Evolutionary conservation across 2,329 filamentous ascomycete genomes (phyloP).

Genomic region (Penicillium sp.): DNA sequence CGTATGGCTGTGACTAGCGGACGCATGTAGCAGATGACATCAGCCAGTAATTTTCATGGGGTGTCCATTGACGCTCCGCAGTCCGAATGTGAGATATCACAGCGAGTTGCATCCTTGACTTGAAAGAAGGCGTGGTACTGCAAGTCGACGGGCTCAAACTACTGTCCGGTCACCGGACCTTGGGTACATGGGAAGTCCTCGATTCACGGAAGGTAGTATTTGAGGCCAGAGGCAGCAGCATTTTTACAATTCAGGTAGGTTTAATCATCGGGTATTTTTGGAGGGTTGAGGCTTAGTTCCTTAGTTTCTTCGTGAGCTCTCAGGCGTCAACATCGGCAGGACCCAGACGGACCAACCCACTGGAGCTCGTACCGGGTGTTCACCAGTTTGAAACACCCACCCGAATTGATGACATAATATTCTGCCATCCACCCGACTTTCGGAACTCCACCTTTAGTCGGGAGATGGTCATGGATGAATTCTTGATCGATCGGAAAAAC

Average conservation of each 20-base stretch:
- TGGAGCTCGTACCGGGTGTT: no score
- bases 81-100: background rate
- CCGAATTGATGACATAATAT: no score
- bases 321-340: conserved; percentile 5
- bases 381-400: no score
- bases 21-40: no score
- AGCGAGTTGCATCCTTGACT: background rate
- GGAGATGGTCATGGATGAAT: no score
- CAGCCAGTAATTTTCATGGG: no score
- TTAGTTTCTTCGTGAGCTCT: background rate
- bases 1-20: no score
- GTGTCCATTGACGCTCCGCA: no score
- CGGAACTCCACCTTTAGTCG: no score
- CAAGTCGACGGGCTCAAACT: background rate
- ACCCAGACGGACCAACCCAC: background rate
- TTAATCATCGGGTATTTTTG: conserved; percentile 1
- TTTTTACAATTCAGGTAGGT: background rate
- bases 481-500: no score
- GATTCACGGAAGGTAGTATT: background rate
- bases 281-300: background rate
- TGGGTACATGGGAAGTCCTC: background rate
- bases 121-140: background rate
- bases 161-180: background rate
- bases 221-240: background rate
- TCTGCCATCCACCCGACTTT: no score